Evolutionary conservation across 148 eudicot species (phyloP), one percentile per base, ranked within the genome.

Genomic region (Dysphania ambrosioides): DNA sequence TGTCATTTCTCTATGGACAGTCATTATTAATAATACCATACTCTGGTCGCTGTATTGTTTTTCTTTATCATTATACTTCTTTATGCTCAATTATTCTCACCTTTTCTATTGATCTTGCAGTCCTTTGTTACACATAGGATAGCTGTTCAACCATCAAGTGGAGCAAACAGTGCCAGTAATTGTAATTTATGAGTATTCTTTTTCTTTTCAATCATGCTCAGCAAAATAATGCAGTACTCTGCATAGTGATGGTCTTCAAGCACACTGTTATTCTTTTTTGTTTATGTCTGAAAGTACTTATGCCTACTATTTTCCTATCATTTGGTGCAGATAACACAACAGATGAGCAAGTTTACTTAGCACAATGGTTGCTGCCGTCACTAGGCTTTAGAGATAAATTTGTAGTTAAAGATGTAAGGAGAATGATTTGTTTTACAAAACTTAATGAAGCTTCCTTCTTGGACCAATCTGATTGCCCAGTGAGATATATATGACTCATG

Each of bases 341-440:
- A 67, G 58, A 78, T 44, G 84, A 77, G 49, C 85, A 81, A 47
- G 79, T 83, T 18, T 89, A 83, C 79, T 26, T 70, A 58, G 75
- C 89, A 23, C 87, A 88, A 58, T 93, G 98, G 98, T 73, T 93
- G 60, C 83, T 88, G 86, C 98, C 98, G 38, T 73, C 90, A 9
- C 80, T 93, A 41, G 86, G 80, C 56, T 69, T 75, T 49, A 78
- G 75, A 32, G 97, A 91, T 83, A 85, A 86, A 80, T 87, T 90
- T 78, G 82, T 81, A 66, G 78, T 90, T 64, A 81, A 85, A 75
- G 85, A 90, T 73, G 91, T 85, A 83, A 66, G 89, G 69, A 41
- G 40, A 40, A 15, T 13, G 55, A 8, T 63, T 29, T n/a, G 41
- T 11, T n/a, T 19, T 19, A 55, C n/a, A 47, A 4, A 29, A 36